Evolutionary conservation across 1,284 basidiomycete species (phyloP).

Genomic region (Trichosporon ovoides): DNA sequence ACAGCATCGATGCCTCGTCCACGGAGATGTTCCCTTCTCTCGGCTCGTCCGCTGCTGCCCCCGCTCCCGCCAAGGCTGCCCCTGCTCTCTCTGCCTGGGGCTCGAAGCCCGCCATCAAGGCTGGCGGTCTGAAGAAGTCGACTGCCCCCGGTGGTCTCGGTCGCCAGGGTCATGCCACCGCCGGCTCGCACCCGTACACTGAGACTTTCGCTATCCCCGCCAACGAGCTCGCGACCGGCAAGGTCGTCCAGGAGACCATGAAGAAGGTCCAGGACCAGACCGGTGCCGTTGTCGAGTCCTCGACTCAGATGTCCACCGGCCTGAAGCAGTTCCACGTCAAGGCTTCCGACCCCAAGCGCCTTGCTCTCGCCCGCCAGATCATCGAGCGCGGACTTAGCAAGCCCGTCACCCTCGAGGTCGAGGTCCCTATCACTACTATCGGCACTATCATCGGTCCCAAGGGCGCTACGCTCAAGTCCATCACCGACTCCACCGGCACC

Average conservation of each 20-base stretch:
- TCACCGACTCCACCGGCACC: conserved; percentile 78
- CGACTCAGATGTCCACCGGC: conserved; percentile 76
- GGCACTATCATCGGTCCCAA: conserved; percentile 87
- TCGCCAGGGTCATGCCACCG: conserved; percentile 37
- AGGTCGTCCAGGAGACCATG: conserved; percentile 75
- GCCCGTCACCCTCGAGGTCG: conserved; percentile 60
- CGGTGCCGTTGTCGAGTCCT: conserved; percentile 88
- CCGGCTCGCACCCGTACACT: conserved; percentile 46
- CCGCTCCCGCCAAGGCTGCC: conserved; percentile 26
- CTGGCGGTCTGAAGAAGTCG: conserved; percentile 50
- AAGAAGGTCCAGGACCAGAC: conserved; percentile 78
- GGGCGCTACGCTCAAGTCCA: conserved; percentile 84
- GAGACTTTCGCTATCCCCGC: conserved; percentile 62
- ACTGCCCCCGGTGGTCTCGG: conserved; percentile 44
- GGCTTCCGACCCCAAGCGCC: conserved; percentile 77
- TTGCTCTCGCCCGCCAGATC: conserved; percentile 78
- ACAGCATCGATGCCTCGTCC: conserved; percentile 60
- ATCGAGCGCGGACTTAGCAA: conserved; percentile 73
- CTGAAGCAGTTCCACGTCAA: conserved; percentile 87
- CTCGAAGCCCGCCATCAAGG: conserved; percentile 53
- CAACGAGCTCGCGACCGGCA: conserved; percentile 44
- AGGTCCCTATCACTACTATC: conserved; percentile 84
- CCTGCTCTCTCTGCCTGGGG: conserved; percentile 59
- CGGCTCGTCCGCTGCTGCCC: conserved; percentile 57
- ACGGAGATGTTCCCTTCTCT: conserved; percentile 78